Conservation (phyloP, 2,329 filamentous ascomycete genomes). For the Ceratocystis colombiana region DNA sequence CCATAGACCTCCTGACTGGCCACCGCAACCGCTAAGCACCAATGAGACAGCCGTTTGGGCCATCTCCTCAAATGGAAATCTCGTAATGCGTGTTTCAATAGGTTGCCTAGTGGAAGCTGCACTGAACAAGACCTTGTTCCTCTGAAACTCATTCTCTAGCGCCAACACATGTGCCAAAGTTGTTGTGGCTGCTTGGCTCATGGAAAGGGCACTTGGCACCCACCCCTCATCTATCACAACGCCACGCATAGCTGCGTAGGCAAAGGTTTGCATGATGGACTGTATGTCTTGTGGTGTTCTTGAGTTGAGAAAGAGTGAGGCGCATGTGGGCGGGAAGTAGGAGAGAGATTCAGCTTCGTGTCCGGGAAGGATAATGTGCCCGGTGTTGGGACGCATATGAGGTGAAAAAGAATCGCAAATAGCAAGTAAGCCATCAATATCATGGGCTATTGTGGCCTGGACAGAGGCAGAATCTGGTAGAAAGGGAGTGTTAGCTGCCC, state of each 20-base stretch:
- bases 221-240: slow-evolving; percentile 4
- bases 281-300: not conserved
- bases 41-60: slow-evolving; percentile 9
- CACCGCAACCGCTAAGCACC: slow-evolving; percentile 8
- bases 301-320: slow-evolving; percentile 14
- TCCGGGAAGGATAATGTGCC: slow-evolving; percentile 12
- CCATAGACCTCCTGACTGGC: slow-evolving; percentile 16
- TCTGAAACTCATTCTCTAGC: not conserved
- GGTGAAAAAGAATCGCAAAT: slow-evolving; percentile 2
- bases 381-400: slow-evolving; percentile 14
- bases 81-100: not conserved
- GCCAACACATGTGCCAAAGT: not conserved
- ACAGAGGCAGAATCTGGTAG: not conserved
- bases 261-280: slow-evolving; percentile 5
- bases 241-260: not conserved
- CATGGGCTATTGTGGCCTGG: not conserved
- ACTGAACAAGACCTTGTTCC: not conserved
- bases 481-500: not conserved
- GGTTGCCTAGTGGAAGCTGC: not conserved
- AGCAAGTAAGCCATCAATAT: slow-evolving; percentile 8
- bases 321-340: slow-evolving; percentile 12
- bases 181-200: slow-evolving; percentile 5
- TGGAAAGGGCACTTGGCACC: slow-evolving; percentile 4
- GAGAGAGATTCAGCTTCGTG: not conserved
- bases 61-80: slow-evolving; percentile 2